phyloP scores from a whole-genome alignment of 148 eudicot genomes.

The Vaccinium vitisidaea region DNA sequence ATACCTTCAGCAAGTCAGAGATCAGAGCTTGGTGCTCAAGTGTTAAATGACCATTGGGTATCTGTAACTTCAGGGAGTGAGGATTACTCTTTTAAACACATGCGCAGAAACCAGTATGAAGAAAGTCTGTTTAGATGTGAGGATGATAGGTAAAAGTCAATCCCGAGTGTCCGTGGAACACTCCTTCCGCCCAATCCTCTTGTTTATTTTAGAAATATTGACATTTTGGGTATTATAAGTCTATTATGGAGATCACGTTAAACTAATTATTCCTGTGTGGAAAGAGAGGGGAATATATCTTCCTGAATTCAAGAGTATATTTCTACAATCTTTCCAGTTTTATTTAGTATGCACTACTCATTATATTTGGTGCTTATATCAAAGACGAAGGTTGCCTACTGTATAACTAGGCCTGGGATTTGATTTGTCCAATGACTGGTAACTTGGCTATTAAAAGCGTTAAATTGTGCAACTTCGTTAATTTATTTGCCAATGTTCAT shows the following conservation, averaged over 20 bases:
- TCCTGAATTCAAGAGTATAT: background rate
- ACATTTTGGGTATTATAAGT: background rate
- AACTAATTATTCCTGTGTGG: background rate
- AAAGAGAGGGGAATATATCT: background rate
- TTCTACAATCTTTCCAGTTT: background rate
- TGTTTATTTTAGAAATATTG: background rate
- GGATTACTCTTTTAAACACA: slow-evolving; percentile 96
- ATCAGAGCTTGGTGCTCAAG: slow-evolving; percentile 82
- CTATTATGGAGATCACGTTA: background rate
- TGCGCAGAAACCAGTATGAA: slow-evolving; percentile 98
- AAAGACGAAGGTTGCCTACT: background rate
- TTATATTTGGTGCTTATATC: background rate
- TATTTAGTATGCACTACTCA: background rate
- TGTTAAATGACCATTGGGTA: slow-evolving; percentile 92
- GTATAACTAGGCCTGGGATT: background rate
- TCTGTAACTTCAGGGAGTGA: slow-evolving; percentile 99
- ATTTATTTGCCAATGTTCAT: background rate
- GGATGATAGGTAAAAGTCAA: slow-evolving; percentile 75
- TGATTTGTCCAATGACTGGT: background rate
- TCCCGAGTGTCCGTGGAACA: background rate
- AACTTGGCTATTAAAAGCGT: background rate
- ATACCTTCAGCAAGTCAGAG: slow-evolving; percentile 87
- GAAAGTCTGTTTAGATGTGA: slow-evolving; percentile 99
- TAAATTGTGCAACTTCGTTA: background rate
- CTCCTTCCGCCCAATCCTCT: background rate